Evolutionary conservation across 257 asterid genomes (phyloP).

Genomic region (Paraleonurus japonicus): DNA sequence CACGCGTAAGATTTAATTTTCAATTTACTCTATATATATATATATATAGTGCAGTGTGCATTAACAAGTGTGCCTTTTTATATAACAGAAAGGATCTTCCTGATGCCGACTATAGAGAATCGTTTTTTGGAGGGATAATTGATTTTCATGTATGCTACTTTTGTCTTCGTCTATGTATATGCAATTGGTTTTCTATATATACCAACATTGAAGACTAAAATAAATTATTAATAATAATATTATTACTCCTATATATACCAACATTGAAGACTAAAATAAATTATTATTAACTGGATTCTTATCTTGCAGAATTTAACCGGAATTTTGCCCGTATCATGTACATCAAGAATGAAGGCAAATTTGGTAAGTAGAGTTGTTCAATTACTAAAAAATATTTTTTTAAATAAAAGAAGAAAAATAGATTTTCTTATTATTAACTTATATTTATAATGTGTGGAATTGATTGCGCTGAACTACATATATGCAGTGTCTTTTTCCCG

Average conservation of each 20-base stretch:
- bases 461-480: neutral
- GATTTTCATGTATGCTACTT: neutral
- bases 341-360: conserved; percentile 20
- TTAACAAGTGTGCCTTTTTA: neutral
- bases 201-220: neutral
- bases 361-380: conserved; percentile 19
- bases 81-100: conserved; percentile 21
- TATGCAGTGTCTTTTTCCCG: conserved; percentile 36
- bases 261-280: neutral
- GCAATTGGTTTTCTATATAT: neutral
- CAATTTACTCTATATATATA: neutral
- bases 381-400: too few relatives aligned
- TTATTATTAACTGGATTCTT: neutral
- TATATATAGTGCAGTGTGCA: neutral
- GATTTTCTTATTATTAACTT: too few relatives aligned
- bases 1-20: conserved; percentile 24
- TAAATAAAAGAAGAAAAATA: too few relatives aligned
- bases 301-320: conserved; percentile 7
- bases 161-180: neutral
- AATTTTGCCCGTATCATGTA: conserved; percentile 27
- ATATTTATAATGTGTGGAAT: too few relatives aligned
- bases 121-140: neutral
- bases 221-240: neutral
- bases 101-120: neutral
- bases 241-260: neutral